Percentiles rank a stretch among this genome's conserved stretches.
Conservation (phyloP, 2,329 filamentous ascomycete species). For the Ceratocystis huliohia region DNA sequence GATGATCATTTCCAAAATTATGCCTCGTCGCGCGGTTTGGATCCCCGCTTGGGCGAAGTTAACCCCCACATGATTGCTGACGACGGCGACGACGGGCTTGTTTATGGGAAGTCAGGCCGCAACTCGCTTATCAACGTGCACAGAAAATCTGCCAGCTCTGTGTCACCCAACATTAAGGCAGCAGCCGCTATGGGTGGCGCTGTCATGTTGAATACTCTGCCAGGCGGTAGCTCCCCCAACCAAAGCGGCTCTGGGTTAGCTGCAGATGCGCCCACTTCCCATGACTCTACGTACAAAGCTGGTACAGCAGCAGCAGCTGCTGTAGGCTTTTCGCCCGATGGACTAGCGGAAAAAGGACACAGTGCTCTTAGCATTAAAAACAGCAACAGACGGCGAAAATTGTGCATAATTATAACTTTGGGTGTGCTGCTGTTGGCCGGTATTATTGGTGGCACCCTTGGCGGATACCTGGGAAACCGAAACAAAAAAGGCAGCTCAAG, state of each 20-base stretch:
- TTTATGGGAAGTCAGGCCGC: constrained; percentile 36
- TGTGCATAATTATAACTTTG: constrained; percentile 54
- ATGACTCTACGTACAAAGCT: neutral
- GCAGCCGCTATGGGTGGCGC: constrained; percentile 33
- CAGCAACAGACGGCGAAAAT: constrained; percentile 42
- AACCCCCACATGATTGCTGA: constrained; percentile 73
- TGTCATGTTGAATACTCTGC: constrained; percentile 23
- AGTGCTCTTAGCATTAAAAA: neutral
- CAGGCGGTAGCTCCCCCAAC: constrained; percentile 13
- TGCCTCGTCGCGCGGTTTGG: constrained; percentile 29
- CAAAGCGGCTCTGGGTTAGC: constrained; percentile 9
- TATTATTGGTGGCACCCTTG: constrained; percentile 61
- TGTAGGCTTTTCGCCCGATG: constrained; percentile 10
- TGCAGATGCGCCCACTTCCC: neutral
- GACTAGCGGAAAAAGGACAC: constrained; percentile 36
- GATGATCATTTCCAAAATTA: constrained; percentile 18
- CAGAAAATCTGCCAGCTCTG: constrained; percentile 30
- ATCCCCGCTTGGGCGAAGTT: constrained; percentile 44
- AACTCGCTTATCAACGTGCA: constrained; percentile 44
- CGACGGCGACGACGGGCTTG: constrained; percentile 75
- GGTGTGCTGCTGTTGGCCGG: constrained; percentile 54
- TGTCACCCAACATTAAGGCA: constrained; percentile 33
- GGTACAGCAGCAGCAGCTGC: constrained; percentile 5
- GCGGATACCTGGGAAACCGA: constrained; percentile 53
- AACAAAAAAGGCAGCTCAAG: constrained; percentile 26